Percentiles rank a stretch among this genome's conserved stretches.
Conservation (phyloP, 257 asterid species). For the Forsythia suspensa region DNA sequence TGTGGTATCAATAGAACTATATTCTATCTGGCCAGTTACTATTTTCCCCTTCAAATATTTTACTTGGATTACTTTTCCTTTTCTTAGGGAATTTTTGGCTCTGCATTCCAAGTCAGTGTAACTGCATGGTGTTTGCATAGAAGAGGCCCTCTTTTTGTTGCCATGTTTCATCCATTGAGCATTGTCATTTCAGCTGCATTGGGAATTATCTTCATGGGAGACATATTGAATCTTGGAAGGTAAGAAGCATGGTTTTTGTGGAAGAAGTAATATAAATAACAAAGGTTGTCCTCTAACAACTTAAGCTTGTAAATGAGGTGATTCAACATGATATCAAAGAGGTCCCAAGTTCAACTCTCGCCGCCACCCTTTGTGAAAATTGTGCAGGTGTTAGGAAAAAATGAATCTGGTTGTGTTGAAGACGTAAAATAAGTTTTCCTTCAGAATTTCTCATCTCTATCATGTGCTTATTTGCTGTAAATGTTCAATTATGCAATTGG, state of each 20-base stretch:
- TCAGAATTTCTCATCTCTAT: neutral
- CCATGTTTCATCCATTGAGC: conserved; percentile 81
- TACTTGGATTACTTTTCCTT: neutral
- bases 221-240: conserved; percentile 79
- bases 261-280: neutral
- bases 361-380: neutral
- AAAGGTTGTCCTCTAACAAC: too few species aligned
- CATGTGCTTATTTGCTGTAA: neutral
- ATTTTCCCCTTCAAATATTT: neutral
- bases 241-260: conserved; percentile 21
- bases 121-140: conserved; percentile 66
- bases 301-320: neutral
- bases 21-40: neutral
- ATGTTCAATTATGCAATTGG: neutral
- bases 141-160: conserved; percentile 85
- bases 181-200: conserved; percentile 64
- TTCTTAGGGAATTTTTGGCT: conserved; percentile 70
- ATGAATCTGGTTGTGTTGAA: neutral
- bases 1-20: neutral
- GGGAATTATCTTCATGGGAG: conserved; percentile 63
- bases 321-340: neutral
- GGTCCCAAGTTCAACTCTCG: neutral
- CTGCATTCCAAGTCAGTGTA: conserved; percentile 85
- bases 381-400: neutral
- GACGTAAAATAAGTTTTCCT: neutral